A percentile compares a stretch with the other conserved stretches of the same genome.
Conservation (phyloP, 495 filamentous ascomycete species). For the Immersiella caudata region DNA sequence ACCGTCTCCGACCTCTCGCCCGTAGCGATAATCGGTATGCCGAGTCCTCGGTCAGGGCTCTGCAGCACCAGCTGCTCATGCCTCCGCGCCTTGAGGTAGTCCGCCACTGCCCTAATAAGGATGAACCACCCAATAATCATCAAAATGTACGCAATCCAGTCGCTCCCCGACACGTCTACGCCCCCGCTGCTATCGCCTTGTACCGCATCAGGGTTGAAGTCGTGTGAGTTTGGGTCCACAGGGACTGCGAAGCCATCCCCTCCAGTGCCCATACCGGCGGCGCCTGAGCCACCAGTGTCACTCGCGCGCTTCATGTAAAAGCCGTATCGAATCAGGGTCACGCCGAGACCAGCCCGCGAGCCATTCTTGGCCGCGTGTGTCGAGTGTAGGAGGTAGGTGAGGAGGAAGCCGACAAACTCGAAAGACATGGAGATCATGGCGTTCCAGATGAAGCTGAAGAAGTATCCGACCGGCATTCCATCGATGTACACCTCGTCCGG, state of each 20-base stretch:
- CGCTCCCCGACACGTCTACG: conserved; percentile 65
- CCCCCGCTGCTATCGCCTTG: conserved; percentile 33
- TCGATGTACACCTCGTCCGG: conserved; percentile 95
- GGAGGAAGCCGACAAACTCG: conserved; percentile 92
- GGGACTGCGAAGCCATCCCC: conserved; percentile 63
- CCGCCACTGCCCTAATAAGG: conserved; percentile 83
- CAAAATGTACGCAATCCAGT: conserved; percentile 89
- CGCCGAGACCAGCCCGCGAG: conserved; percentile 88
- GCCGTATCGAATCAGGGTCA: conserved; percentile 94
- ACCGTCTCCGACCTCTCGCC: conserved; percentile 81
- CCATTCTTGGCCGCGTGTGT: conserved; percentile 98
- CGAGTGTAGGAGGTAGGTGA: conserved; percentile 97
- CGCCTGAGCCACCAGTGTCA: conserved; percentile 33
- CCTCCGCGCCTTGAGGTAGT: conserved; percentile 81
- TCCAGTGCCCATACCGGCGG: conserved; percentile 44
- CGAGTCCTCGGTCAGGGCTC: conserved; percentile 88
- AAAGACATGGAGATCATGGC: conserved; percentile 99
- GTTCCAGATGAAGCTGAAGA: conserved; percentile 98
- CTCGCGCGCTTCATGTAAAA: conserved; percentile 77
- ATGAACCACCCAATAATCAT: conserved; percentile 99
- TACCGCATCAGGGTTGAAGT: conserved; percentile 77
- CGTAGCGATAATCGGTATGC: conserved; percentile 84
- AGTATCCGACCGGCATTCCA: conserved; percentile 90
- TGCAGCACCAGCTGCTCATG: conserved; percentile 93
- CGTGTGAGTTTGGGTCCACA: conserved; percentile 84